Evolutionary conservation across 2,329 filamentous ascomycete species (phyloP), one percentile per base, ranked within the genome.

Genomic region (Hymenoscyphus infarciens): DNA sequence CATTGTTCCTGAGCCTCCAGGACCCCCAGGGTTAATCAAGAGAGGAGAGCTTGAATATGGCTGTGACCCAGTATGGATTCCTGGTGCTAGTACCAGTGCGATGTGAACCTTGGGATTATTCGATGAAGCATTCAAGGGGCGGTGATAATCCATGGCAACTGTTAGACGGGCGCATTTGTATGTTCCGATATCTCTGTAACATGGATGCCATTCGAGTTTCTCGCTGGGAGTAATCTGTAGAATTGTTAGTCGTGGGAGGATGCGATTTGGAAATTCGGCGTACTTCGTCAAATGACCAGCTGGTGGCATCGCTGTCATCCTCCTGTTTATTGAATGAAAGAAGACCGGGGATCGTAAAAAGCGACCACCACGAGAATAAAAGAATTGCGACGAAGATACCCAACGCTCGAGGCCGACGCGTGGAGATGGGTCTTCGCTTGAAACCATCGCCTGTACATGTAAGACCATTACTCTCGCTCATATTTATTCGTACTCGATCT

Each of bases 131-230:
- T 77, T 75, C 53, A 80, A 63, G 8, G 78, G 77, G 15, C 77
- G 74, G 62, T 74, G 69, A 63, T 81, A 80, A 66, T 81, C 79
- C 75, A 81, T 79, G 10, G 80, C 77, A 3, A 81, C 76, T 7
- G 78, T 79, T 10, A 81, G 73, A 25, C 79, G 74, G 53, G 80
- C 77, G 68, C 79, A 81, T 62, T 73, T 70, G 60, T 76, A 74
- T 4, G 16, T 27, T 19, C 65, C 64, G 31, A 53, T 31, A 5
- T 59, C 25, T 49, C 42, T 10, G 64, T 75, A 76, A 68, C 80
- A 82, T 56, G 75, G 75, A 57, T 78, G 74, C 78, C 79, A 82
- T 64, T 70, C 66, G 4, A 82, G 74, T 59, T 79, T 75, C 65
- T 77, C 71, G 64, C 75, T 80, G n/a, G 80, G 77, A 6, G 69